These are phyloP conservation scores for Beauveria pseudobassiana DNA, from an alignment of 2,329 filamentous ascomycete genomes.

Conservation along the genomic window DNA sequence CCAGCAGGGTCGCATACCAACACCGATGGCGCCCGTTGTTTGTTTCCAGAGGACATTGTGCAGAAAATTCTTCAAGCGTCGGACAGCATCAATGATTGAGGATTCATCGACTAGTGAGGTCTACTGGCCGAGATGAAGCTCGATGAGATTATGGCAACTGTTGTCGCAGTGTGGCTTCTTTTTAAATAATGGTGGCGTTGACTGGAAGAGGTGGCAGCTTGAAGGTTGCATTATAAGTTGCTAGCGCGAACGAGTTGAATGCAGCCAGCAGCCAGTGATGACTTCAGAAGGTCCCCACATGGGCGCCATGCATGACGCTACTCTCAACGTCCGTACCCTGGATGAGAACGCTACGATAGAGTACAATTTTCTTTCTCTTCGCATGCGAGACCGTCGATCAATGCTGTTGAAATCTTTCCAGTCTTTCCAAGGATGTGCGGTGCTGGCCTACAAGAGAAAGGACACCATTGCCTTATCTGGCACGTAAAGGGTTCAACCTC, in stretches of 20 bases:
- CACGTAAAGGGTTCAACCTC: neutral
- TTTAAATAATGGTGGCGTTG: neutral
- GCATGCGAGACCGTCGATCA: neutral
- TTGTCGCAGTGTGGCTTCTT: neutral
- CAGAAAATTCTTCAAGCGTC: neutral
- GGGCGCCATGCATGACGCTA: neutral
- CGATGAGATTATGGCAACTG: neutral
- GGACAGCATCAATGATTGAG: neutral
- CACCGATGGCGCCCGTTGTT: slow-evolving; percentile 11
- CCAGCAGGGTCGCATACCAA: slow-evolving; percentile 8
- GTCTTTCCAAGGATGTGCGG: no score
- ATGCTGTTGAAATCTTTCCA: no score
- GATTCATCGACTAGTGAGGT: neutral
- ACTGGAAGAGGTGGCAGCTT: slow-evolving; percentile 8
- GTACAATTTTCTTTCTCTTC: neutral
- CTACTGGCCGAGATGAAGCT: neutral
- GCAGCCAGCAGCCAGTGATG: slow-evolving; percentile 10
- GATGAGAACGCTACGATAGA: neutral
- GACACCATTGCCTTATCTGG: no score
- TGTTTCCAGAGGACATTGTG: slow-evolving; percentile 12
- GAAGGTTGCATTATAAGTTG: slow-evolving; percentile 2
- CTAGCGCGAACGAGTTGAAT: neutral
- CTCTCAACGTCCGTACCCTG: neutral
- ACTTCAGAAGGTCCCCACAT: slow-evolving; percentile 12
- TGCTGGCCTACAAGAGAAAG: no score